phyloP scores from a whole-genome alignment of 257 asterid genomes.

The Solanum chilense region DNA sequence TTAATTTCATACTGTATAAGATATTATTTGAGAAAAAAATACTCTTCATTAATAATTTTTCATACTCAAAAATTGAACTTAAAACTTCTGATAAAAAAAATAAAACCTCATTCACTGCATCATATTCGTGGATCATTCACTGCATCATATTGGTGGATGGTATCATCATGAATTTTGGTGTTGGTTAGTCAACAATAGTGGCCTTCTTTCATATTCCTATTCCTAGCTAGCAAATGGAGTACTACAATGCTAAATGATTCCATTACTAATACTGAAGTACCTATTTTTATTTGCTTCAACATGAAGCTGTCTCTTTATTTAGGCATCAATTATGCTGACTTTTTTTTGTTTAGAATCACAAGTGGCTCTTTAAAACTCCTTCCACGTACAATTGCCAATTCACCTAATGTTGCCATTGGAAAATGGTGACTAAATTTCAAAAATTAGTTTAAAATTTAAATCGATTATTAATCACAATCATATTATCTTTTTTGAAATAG shows the following conservation, averaged over 20 bases:
- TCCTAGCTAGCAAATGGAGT: background rate
- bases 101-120: fast-evolving
- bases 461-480: background rate
- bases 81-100: fast-evolving
- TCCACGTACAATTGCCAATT: background rate
- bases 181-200: background rate
- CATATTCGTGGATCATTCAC: fast-evolving
- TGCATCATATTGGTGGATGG: fast-evolving
- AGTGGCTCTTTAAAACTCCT: background rate
- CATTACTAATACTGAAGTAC: background rate
- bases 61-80: fast-evolving
- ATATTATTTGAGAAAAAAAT: too few species aligned
- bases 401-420: background rate
- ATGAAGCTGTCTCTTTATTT: background rate
- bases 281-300: background rate
- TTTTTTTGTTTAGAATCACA: background rate
- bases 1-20: too few species aligned
- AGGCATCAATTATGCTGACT: background rate
- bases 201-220: background rate
- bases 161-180: background rate
- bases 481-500: background rate
- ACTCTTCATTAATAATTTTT: fast-evolving
- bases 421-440: background rate
- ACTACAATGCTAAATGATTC: background rate
- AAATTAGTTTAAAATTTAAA: background rate